These are phyloP conservation scores for Fusarium solani-melongenae DNA, from an alignment of 2,329 filamentous ascomycete genomes.

Conservation along the genomic window DNA sequence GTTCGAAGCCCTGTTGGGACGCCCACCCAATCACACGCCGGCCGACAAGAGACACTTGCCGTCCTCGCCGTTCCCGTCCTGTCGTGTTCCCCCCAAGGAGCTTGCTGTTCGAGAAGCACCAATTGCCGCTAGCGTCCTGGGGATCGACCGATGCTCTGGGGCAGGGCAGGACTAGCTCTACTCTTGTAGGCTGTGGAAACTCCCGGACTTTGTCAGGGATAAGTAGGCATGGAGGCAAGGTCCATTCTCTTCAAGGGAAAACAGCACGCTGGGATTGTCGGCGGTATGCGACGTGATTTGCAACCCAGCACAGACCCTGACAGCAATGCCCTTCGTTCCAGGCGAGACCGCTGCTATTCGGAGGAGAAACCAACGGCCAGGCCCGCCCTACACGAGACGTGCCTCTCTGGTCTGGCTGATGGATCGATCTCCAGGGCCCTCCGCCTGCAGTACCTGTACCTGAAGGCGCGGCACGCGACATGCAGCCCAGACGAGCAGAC, in stretches of 20 bases:
- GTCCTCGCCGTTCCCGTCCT: not conserved
- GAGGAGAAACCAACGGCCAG: not conserved
- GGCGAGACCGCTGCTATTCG: not conserved
- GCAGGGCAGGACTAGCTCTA: not conserved
- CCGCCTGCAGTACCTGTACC: constrained; percentile 22
- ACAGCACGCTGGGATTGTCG: not conserved
- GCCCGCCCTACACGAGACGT: not conserved
- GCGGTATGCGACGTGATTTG: not conserved
- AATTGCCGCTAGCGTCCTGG: constrained; percentile 8
- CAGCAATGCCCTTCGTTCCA: not conserved
- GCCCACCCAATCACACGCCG: not conserved
- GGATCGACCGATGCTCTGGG: constrained; percentile 27
- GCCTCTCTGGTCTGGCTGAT: not conserved
- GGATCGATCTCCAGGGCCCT: not conserved
- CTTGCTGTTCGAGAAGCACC: constrained; percentile 7
- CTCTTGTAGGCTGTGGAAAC: constrained; percentile 16
- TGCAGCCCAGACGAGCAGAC: constrained; percentile 5
- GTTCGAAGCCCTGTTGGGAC: not conserved
- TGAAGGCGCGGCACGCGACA: constrained; percentile 39
- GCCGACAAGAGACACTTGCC: not conserved
- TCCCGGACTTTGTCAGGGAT: constrained; percentile 14
- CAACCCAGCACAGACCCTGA: not conserved
- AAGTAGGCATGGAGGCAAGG: not conserved
- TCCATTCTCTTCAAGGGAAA: not conserved
- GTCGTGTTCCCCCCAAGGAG: not conserved